A percentile compares a stretch with the other conserved stretches of the same genome.
These are phyloP conservation scores for Phyllosticta ampelicida DNA, from an alignment of 2,329 filamentous ascomycete species.

Conservation along the genomic window DNA sequence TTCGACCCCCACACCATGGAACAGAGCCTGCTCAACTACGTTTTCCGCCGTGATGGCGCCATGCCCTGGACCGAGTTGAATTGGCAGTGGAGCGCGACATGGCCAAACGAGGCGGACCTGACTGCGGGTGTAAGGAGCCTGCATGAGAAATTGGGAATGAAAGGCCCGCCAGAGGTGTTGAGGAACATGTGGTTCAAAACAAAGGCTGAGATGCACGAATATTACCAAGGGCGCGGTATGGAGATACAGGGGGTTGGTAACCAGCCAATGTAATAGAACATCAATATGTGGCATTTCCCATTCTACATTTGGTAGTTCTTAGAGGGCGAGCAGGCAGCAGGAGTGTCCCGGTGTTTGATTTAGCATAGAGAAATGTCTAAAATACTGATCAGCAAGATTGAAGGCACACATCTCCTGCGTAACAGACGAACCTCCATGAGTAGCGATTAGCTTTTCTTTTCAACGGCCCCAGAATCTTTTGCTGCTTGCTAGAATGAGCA, in stretches of 20 bases:
- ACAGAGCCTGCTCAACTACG: slow-evolving; percentile 37
- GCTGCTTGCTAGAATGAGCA: neutral
- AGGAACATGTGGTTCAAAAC: neutral
- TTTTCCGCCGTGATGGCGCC: slow-evolving; percentile 28
- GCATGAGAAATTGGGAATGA: slow-evolving; percentile 25
- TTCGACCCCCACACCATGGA: slow-evolving; percentile 32
- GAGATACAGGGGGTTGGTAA: neutral
- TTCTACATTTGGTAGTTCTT: too few species aligned
- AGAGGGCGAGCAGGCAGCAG: too few species aligned
- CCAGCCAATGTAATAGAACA: neutral
- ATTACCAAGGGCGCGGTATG: neutral
- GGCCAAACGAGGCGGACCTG: slow-evolving; percentile 26
- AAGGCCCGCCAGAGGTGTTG: slow-evolving; percentile 4
- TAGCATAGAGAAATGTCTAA: too few species aligned
- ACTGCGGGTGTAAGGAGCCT: slow-evolving; percentile 24
- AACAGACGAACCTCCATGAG: too few species aligned
- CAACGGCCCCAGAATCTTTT: too few species aligned
- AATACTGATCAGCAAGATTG: too few species aligned
- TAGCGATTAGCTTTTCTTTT: too few species aligned
- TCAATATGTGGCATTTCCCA: too few species aligned
- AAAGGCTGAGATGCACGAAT: slow-evolving; percentile 1
- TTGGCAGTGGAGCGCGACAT: slow-evolving; percentile 31
- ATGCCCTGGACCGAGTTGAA: slow-evolving; percentile 35
- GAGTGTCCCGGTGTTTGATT: too few species aligned
- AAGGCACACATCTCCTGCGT: too few species aligned